Evolutionary conservation across 2,329 filamentous ascomycete species (phyloP), one percentile per base, ranked within the genome.

Genomic region (Aureobasidium uvarum): DNA sequence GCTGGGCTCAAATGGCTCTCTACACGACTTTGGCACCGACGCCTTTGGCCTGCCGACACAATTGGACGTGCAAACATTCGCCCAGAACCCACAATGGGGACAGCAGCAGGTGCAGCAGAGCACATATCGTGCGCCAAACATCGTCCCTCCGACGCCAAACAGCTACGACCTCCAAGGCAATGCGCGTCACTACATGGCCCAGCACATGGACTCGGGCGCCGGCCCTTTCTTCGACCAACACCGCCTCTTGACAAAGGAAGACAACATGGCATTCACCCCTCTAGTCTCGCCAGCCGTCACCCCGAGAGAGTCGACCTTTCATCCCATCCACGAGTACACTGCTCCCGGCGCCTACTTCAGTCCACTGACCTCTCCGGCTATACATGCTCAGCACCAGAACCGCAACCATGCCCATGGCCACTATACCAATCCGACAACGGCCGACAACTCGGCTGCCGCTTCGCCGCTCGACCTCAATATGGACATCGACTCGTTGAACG

Each of bases 241-340:
- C 5, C 33, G 54, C 18, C 66, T 48, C 18, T 81, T 85, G 70
- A 77, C 86, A 69, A 89, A 90, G 71, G 87, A 91, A 63, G 87
- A 90, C 71, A 84, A 88, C 76, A 86, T 91, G 84, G 82, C 87
- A 11, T 93, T 93, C 73, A 94, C 90, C 2, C 91, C 91, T 0
- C 82, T 94, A 36, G 90, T 91, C 13, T 93, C 91, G 20, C 91
- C 91, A n/a, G 91, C 90, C 5, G 90, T 94, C 50, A 93, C 90
- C 1, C 90, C 91, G 25, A 81, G 92, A 59, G 91, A 93, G 72
- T 81, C 85, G 48, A 86, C 88, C 69, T 92, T 91, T 74, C 70
- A 76, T 62, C 69, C 70, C 45, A 71, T 81, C 43, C 80, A 81
- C 14, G 83, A 85, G 64, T 91, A 86, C 71, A 83, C 84, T 6